Conservation (phyloP, 805 yeast genomes). For the Saturnispora dispora region DNA sequence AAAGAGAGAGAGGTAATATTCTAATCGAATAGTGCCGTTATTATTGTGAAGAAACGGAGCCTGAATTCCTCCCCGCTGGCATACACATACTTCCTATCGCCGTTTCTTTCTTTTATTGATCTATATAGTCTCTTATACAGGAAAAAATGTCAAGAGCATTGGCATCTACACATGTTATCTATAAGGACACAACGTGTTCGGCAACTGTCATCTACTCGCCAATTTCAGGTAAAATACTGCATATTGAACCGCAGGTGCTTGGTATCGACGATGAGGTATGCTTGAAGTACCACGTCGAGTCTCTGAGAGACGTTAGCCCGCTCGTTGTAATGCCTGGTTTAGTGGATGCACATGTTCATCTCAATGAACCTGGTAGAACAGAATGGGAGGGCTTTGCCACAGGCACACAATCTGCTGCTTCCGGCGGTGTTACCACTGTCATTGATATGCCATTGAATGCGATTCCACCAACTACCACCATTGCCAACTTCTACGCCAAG, state of each 20-base stretch:
- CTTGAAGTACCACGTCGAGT: conserved; percentile 31
- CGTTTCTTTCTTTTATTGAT: not conserved
- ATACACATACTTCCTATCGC: not conserved
- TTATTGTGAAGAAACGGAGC: not conserved
- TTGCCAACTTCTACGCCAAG: conserved; percentile 66
- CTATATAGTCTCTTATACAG: not conserved
- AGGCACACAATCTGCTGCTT: conserved; percentile 89
- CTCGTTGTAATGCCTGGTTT: conserved; percentile 75
- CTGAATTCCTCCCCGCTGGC: not conserved
- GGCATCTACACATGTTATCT: conserved; percentile 49
- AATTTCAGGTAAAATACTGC: conserved; percentile 49
- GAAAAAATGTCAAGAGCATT: conserved; percentile 49
- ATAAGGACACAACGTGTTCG: conserved; percentile 37
- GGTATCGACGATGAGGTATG: conserved; percentile 33
- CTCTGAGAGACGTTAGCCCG: conserved; percentile 51
- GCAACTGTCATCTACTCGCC: conserved; percentile 61
- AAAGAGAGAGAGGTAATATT: not conserved
- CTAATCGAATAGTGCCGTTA: not conserved
- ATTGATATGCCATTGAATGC: conserved; percentile 96
- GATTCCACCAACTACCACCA: conserved; percentile 87
- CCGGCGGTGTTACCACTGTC: conserved; percentile 95
- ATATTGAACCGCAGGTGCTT: conserved; percentile 36
- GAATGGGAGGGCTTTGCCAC: conserved; percentile 99
- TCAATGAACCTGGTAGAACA: conserved; percentile 96
- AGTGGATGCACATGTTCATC: conserved; percentile 88